Conservation (phyloP, 1,284 basidiomycete genomes). For the Ustilago trichophora region DNA sequence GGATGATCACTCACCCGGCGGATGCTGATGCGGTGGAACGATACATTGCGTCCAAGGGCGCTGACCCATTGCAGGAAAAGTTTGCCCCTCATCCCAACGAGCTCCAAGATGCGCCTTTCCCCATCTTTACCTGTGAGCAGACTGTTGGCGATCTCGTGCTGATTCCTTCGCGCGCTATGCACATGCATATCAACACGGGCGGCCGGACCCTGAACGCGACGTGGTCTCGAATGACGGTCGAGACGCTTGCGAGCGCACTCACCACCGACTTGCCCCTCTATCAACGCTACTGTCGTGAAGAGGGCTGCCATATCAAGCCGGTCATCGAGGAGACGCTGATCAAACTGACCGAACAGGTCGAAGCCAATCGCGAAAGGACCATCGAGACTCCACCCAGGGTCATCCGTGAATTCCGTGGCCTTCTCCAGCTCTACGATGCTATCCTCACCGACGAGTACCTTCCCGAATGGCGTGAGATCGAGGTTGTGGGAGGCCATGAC, state of each 20-base stretch:
- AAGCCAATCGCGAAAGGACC: neutral
- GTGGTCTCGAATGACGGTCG: slow-evolving; percentile 34
- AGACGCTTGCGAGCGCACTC: slow-evolving; percentile 20
- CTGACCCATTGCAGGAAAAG: slow-evolving; percentile 2
- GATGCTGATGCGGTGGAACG: slow-evolving; percentile 15
- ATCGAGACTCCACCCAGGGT: neutral
- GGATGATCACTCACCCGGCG: slow-evolving; percentile 22
- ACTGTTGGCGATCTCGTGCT: slow-evolving; percentile 37
- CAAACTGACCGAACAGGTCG: slow-evolving; percentile 8
- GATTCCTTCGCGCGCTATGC: slow-evolving; percentile 24
- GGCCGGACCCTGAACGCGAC: slow-evolving; percentile 27
- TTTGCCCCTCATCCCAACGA: slow-evolving; percentile 21
- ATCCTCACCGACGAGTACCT: slow-evolving; percentile 33
- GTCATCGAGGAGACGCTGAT: slow-evolving; percentile 27
- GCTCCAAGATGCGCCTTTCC: slow-evolving; percentile 19
- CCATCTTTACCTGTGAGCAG: slow-evolving; percentile 21
- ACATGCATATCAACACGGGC: slow-evolving; percentile 24
- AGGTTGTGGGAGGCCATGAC: slow-evolving; percentile 14
- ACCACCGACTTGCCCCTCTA: slow-evolving; percentile 30
- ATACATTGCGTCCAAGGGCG: slow-evolving; percentile 19
- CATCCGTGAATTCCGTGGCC: slow-evolving; percentile 16
- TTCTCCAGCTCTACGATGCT: slow-evolving; percentile 33
- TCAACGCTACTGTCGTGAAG: slow-evolving; percentile 33
- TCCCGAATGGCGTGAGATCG: slow-evolving; percentile 28
- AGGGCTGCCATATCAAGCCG: slow-evolving; percentile 16